Evolutionary conservation across 2,329 filamentous ascomycete species (phyloP), one percentile per base, ranked within the genome.

Genomic region (Aureobasidium vineae): DNA sequence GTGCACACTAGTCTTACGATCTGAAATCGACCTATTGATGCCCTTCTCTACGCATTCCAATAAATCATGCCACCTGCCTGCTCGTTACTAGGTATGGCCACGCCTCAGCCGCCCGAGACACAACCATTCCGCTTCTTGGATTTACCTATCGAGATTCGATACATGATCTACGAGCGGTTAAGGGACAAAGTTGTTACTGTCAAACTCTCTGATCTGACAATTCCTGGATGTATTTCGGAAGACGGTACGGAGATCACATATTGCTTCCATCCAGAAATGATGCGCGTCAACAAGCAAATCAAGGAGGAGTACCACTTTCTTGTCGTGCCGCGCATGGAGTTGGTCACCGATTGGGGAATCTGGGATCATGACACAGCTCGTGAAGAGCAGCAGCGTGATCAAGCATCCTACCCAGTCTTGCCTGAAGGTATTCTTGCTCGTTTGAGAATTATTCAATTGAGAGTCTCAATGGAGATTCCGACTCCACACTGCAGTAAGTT

Each of bases 91-190:
- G 36, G 21, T 26, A 13, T n/a, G 16, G 40, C 38, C 26, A n/a
- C 19, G 5, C 38, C 23, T 21, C 8, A 7, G 26, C 40, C 26
- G 7, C 40, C 38, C 28, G 8, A 59, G 38, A 3, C 5, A 2
- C 23, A 45, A 21, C 26, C 54, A 3, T 47, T 60, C n/a, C n/a
- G 40, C 11, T 60, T 60, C 19, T 28, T 60, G n/a, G 41, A 60
- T 19, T 28, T 60, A 1, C 56, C 56, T 33, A 11, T 23, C 5
- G 56, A 60, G 16, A 38, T 60, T 19, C 40, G 41, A 0, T 45
- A 33, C 16, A 57, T 57, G 38, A 1, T 57, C 21, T 57, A 41
- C 16, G 21, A 19, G 6, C 21, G 11, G 1, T 5, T 43, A 13
- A 28, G 2, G 53, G 36, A 40, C 23, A 57, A 23, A 41, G 0